Evolutionary conservation across 2,329 filamentous ascomycete genomes (phyloP).

Genomic region (Cadophora gregata): DNA sequence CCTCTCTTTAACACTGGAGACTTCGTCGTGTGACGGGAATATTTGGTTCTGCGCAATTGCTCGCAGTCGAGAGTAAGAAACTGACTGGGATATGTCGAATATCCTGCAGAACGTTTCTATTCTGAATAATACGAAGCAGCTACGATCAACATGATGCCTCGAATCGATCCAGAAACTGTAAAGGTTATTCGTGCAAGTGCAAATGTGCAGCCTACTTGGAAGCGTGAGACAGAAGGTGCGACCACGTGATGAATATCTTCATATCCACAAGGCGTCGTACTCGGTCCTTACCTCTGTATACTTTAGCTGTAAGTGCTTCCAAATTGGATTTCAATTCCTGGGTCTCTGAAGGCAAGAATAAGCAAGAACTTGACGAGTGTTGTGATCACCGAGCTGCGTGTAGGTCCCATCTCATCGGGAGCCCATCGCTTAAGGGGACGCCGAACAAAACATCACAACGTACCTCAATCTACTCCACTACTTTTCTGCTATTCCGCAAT

Average conservation of each 20-base stretch:
- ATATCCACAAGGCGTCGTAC: background rate
- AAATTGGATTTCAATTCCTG: background rate
- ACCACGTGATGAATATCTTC: background rate
- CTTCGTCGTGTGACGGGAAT: background rate
- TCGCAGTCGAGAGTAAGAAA: background rate
- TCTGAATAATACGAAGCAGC: too few species aligned
- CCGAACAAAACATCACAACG: background rate
- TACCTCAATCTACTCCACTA: background rate
- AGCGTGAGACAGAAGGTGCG: conserved; percentile 1
- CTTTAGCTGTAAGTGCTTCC: background rate
- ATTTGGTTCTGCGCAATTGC: background rate
- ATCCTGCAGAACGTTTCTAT: too few species aligned
- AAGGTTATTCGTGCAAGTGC: background rate
- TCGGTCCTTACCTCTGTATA: background rate
- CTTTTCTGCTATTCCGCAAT: background rate
- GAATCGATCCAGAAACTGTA: too few species aligned
- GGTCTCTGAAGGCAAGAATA: background rate
- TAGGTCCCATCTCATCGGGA: background rate
- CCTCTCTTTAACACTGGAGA: background rate
- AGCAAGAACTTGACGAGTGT: background rate
- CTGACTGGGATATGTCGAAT: too few species aligned
- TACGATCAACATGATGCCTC: background rate
- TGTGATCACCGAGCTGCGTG: background rate
- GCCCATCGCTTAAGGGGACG: background rate
- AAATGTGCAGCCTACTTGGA: background rate